Evolutionary conservation across 768 basidiomycete genomes (phyloP).

Genomic region (Pluteus cervinus): DNA sequence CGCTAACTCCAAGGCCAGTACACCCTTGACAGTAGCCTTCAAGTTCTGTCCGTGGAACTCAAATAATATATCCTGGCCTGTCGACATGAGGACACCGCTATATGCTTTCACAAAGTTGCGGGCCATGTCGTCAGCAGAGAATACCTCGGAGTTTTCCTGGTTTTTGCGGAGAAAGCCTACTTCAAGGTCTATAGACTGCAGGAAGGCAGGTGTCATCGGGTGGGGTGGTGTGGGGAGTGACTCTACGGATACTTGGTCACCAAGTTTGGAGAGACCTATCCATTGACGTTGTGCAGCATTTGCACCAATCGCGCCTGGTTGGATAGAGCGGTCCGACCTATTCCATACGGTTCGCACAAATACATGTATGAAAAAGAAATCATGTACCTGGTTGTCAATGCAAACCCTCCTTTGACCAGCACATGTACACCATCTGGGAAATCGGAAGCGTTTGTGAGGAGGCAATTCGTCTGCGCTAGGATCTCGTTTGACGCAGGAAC

Average conservation of each 20-base stretch:
- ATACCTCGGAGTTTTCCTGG: constrained; percentile 57
- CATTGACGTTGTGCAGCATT: constrained; percentile 80
- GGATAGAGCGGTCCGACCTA: no score
- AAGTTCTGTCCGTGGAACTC: constrained; percentile 86
- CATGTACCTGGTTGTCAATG: constrained; percentile 68
- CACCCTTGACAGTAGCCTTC: constrained; percentile 58
- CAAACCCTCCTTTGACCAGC: constrained; percentile 62
- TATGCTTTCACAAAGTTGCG: constrained; percentile 70
- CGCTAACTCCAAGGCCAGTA: constrained; percentile 56
- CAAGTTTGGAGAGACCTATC: constrained; percentile 76
- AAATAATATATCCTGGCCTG: constrained; percentile 69
- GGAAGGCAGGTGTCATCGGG: constrained; percentile 48
- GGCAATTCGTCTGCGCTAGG: constrained; percentile 74
- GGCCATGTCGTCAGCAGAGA: constrained; percentile 83
- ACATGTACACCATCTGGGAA: constrained; percentile 72
- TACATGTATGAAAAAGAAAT: not conserved
- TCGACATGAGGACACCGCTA: constrained; percentile 62
- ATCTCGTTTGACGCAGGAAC: constrained; percentile 55
- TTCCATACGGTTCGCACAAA: no score
- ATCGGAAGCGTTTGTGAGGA: constrained; percentile 76
- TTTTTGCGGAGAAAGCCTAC: constrained; percentile 55
- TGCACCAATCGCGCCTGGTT: constrained; percentile 67
- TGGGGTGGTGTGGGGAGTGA: constrained; percentile 49
- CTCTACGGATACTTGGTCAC: constrained; percentile 72
- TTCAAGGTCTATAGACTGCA: constrained; percentile 79